A percentile compares a stretch with the other conserved stretches of the same genome.
These are phyloP conservation scores for Vanilla planifolia DNA, from an alignment of 106 monocot species.

Conservation along the genomic window DNA sequence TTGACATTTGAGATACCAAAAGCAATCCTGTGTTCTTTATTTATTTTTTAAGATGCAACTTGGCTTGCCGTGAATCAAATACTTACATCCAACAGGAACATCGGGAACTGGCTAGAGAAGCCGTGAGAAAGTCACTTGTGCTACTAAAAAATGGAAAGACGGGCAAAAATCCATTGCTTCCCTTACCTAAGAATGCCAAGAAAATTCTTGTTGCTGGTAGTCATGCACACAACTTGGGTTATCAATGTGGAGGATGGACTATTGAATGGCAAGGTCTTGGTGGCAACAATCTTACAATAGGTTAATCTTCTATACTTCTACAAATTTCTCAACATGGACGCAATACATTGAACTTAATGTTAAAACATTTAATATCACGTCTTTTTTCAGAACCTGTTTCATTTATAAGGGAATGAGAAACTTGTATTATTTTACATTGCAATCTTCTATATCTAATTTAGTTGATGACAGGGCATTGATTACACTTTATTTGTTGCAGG, in stretches of 20 bases:
- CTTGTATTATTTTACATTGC: background rate
- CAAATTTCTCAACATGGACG: background rate
- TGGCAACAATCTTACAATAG: constrained; percentile 34
- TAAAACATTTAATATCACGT: background rate
- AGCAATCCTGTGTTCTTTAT: background rate
- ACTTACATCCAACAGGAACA: constrained; percentile 27
- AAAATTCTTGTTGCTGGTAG: constrained; percentile 48
- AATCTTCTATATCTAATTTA: background rate
- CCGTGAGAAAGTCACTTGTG: constrained; percentile 57
- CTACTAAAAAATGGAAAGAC: constrained; percentile 49
- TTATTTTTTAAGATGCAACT: background rate
- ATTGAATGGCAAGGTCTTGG: constrained; percentile 39
- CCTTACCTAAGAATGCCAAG: constrained; percentile 30
- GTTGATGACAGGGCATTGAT: background rate
- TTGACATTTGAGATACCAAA: background rate
- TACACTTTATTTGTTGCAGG: constrained; percentile 13
- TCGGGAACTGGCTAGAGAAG: constrained; percentile 44
- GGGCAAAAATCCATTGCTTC: constrained; percentile 21
- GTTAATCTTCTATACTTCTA: constrained; percentile 6
- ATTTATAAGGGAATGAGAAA: background rate
- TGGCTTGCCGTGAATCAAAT: too few species aligned
- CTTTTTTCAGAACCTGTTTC: background rate
- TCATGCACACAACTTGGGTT: constrained; percentile 55
- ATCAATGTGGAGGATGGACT: constrained; percentile 58
- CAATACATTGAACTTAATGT: background rate